A percentile compares a stretch with the other conserved stretches of the same genome.
These are phyloP conservation scores for Scheffersomyces amazonensis DNA, from an alignment of 805 yeast genomes.

Conservation along the genomic window DNA sequence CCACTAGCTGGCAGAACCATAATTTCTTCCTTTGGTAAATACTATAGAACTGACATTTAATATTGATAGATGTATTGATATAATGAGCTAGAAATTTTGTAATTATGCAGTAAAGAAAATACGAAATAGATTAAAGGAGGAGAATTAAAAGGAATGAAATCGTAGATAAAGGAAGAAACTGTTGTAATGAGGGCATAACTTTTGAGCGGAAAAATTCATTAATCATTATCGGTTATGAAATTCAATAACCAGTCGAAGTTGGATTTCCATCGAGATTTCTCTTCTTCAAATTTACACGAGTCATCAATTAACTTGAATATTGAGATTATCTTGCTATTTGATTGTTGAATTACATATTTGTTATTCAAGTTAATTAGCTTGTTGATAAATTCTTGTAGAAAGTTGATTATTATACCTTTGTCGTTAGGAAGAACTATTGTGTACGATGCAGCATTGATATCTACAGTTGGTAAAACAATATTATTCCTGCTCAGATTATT, in stretches of 20 bases:
- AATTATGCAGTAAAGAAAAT: too few species aligned
- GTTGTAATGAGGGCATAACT: too few species aligned
- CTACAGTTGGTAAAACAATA: background rate
- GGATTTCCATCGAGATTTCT: conserved; percentile 17
- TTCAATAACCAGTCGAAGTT: conserved; percentile 13
- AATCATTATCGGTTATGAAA: conserved; percentile 1
- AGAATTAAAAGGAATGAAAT: too few species aligned
- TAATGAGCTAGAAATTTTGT: too few species aligned
- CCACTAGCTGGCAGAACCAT: too few species aligned
- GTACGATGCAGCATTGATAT: background rate
- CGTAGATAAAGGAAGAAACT: too few species aligned
- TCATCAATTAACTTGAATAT: conserved; percentile 16
- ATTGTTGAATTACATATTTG: conserved; percentile 5
- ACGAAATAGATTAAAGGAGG: too few species aligned
- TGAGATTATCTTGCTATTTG: conserved; percentile 8
- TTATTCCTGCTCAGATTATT: conserved; percentile 1
- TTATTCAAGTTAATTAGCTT: conserved; percentile 11
- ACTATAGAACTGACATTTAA: too few species aligned
- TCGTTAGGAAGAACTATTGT: conserved; percentile 16
- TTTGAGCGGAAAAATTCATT: too few species aligned
- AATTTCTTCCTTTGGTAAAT: too few species aligned
- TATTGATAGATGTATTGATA: too few species aligned
- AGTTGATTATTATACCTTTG: conserved; percentile 14
- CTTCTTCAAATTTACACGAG: conserved; percentile 15
- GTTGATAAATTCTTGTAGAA: conserved; percentile 19